phyloP scores from a whole-genome alignment of 768 basidiomycete species.

The Pisolithus marmoratus region DNA sequence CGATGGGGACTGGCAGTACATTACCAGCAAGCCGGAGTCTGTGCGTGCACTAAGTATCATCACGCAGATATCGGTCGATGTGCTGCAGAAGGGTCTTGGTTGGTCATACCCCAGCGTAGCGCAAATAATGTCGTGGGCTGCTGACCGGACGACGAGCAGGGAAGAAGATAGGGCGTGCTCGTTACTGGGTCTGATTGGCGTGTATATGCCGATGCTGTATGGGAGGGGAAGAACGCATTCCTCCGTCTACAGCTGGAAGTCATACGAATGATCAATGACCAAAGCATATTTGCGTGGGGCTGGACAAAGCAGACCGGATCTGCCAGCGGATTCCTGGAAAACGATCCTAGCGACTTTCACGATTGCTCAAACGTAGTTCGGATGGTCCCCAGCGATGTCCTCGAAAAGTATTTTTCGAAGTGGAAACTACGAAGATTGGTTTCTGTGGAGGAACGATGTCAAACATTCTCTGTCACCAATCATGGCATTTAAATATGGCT shows the following conservation, averaged over 20 bases:
- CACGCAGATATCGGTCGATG: not conserved
- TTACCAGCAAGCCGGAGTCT: not conserved
- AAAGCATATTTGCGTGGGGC: not conserved
- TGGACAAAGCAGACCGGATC: not conserved
- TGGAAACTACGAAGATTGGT: not conserved
- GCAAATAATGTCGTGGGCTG: not conserved
- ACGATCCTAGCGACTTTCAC: not conserved
- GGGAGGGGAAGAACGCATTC: too few species aligned
- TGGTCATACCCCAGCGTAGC: not conserved
- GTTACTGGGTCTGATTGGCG: too few species aligned
- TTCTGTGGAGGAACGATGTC: not conserved
- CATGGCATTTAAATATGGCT: too few species aligned
- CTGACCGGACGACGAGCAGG: not conserved
- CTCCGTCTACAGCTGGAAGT: too few species aligned
- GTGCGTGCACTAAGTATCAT: not conserved
- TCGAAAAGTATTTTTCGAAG: not conserved
- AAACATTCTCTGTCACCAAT: too few species aligned
- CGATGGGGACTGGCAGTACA: not conserved
- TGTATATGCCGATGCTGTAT: too few species aligned
- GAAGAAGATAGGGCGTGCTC: not conserved
- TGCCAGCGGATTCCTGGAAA: not conserved
- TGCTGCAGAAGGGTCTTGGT: not conserved
- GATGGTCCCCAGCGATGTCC: not conserved
- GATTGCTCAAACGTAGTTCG: not conserved
- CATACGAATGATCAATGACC: too few species aligned